Conservation (phyloP, 1,284 basidiomycete species). For the Phlebopus sp. region DNA sequence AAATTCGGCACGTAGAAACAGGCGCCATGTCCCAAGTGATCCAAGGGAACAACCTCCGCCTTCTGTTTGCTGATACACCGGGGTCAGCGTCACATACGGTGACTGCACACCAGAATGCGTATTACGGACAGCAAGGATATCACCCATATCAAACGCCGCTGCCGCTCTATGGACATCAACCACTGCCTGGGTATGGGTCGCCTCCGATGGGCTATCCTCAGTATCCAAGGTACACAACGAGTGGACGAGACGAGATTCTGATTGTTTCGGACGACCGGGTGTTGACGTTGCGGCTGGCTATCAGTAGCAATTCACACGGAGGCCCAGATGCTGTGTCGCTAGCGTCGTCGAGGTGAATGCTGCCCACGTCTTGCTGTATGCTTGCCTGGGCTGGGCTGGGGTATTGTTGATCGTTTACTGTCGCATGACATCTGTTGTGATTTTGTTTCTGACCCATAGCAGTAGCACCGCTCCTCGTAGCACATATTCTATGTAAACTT, state of each 20-base stretch:
- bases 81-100: slow-evolving; percentile 68
- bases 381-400: not conserved
- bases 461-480: slow-evolving; percentile 8
- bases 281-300: slow-evolving; percentile 51
- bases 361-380: not conserved
- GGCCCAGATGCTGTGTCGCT: slow-evolving; percentile 5
- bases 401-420: not conserved
- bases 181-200: slow-evolving; percentile 43
- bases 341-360: slow-evolving; percentile 8
- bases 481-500: slow-evolving; percentile 10
- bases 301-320: slow-evolving; percentile 11
- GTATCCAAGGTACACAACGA: slow-evolving; percentile 41
- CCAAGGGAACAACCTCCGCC: slow-evolving; percentile 84
- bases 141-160: slow-evolving; percentile 35
- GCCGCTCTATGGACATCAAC: slow-evolving; percentile 31
- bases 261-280: slow-evolving; percentile 80
- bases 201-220: slow-evolving; percentile 38
- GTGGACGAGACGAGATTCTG: slow-evolving; percentile 73
- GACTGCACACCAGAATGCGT: slow-evolving; percentile 32
- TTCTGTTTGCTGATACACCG: slow-evolving; percentile 92
- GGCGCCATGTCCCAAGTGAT: slow-evolving; percentile 94
- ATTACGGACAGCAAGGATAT: slow-evolving; percentile 33
- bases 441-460: slow-evolving; percentile 5
- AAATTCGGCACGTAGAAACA: slow-evolving; percentile 94
- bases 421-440: slow-evolving; percentile 11